phyloP scores from a whole-genome alignment of 2,329 filamentous ascomycete species.

The Colletotrichum tabaci region DNA sequence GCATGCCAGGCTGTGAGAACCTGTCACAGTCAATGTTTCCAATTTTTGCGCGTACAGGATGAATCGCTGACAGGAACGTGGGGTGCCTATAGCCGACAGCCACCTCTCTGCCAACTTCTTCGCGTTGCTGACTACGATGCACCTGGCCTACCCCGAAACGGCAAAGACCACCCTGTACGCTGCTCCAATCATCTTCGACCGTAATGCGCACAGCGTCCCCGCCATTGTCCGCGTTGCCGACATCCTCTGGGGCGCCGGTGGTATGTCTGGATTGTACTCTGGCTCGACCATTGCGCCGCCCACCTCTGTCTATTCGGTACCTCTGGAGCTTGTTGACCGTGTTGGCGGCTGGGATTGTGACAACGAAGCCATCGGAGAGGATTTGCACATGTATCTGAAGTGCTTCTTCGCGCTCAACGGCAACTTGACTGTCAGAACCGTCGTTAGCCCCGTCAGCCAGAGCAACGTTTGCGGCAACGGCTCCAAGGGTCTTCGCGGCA shows the following conservation, averaged over 20 bases:
- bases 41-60: constrained; percentile 41
- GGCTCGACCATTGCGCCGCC: constrained; percentile 77
- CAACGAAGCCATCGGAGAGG: constrained; percentile 80
- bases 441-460: constrained; percentile 80
- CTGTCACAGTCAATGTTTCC: constrained; percentile 43
- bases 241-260: constrained; percentile 79
- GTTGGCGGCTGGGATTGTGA: constrained; percentile 82
- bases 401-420: constrained; percentile 83
- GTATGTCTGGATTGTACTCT: constrained; percentile 77
- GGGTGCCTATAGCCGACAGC: constrained; percentile 71
- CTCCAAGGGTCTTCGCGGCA: constrained; percentile 65
- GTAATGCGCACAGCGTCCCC: constrained; percentile 78
- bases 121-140: constrained; percentile 73
- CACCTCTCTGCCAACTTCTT: constrained; percentile 80
- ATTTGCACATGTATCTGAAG: constrained; percentile 84
- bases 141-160: constrained; percentile 71
- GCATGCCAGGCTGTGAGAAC: constrained; percentile 31
- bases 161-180: constrained; percentile 76
- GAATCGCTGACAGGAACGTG: constrained; percentile 49
- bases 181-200: constrained; percentile 81
- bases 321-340: constrained; percentile 75
- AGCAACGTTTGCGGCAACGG: constrained; percentile 77
- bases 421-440: constrained; percentile 74
- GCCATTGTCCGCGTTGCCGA: constrained; percentile 80
- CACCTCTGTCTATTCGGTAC: constrained; percentile 81